phyloP scores from a whole-genome alignment of 2,329 filamentous ascomycete genomes.

The Emericellopsis cladophorae region DNA sequence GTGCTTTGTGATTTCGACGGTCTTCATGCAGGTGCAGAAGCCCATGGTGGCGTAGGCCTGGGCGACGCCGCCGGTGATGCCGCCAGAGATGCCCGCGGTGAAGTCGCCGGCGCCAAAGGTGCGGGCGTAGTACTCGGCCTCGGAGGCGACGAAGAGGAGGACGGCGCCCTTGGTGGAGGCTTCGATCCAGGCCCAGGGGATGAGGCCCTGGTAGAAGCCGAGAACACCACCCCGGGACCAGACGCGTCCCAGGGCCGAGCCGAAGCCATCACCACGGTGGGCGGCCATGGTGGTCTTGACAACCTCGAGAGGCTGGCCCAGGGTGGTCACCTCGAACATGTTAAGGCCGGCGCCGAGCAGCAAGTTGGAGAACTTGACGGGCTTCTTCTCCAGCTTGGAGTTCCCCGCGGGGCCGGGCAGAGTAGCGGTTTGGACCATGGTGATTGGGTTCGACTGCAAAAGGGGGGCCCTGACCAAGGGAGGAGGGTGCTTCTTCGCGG shows the following conservation, averaged over 20 bases:
- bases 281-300: slow-evolving; percentile 99
- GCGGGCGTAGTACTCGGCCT: slow-evolving; percentile 92
- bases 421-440: slow-evolving; percentile 49
- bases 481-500: slow-evolving; percentile 76
- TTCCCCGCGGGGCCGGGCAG: slow-evolving; percentile 36
- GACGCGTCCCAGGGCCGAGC: slow-evolving; percentile 68
- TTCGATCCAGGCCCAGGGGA: slow-evolving; percentile 99
- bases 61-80: slow-evolving; percentile 87
- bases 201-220: slow-evolving; percentile 98
- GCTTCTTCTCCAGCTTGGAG: slow-evolving; percentile 84
- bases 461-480: slow-evolving; percentile 96
- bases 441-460: slow-evolving; percentile 27
- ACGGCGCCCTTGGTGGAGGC: slow-evolving; percentile 98
- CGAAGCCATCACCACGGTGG: slow-evolving; percentile 82
- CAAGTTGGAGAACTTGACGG: slow-evolving; percentile 99
- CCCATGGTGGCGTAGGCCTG: slow-evolving; percentile 99
- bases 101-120: slow-evolving; percentile 76
- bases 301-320: slow-evolving; percentile 82
- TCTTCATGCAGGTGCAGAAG: slow-evolving; percentile 99
- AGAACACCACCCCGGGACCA: slow-evolving; percentile 89
- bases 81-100: slow-evolving; percentile 75
- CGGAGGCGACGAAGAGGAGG: slow-evolving; percentile 95
- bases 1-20: slow-evolving; percentile 97
- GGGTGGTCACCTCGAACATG: slow-evolving; percentile 73
- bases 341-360: slow-evolving; percentile 88